Base-by-base conservation (phyloP, 2,329 filamentous ascomycete species). In the Dendrostoma leiphaemia region DNA sequence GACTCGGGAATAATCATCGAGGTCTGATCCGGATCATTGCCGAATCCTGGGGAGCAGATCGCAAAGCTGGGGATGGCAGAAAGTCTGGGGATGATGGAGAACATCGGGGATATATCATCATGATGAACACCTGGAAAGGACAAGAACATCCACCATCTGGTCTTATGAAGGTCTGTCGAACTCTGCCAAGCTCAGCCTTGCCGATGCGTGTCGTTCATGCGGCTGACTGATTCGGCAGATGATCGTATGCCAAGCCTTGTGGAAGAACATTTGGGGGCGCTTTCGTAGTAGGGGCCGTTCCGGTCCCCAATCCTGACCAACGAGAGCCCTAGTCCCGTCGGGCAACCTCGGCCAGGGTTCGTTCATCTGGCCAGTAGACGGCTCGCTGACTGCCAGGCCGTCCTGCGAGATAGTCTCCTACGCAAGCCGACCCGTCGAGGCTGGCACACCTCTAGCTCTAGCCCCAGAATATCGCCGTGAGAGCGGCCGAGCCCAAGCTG, bases 381-480 rank as follows among this genome's bases (percentile, higher is more conserved):
- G n/a, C 23, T 9, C 9, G 23, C 23, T 32, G 17, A n/a, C 12
- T 44, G 17, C 34, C 51, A 13, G 29, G 29, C 49, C 37, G 24
- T 23, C 45, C 51, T 38, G 51, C 28, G 24, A 17, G n/a, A n/a
- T n/a, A n/a, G 6, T 26, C 21, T 24, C 21, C 38, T 15, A 41
- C 23, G 21, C 38, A 41, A 21, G 26, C 4, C 31, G 31, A 21
- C 12, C 29, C 6, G 17, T 46, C 10, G 29, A 46, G 19, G 24
- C 5, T 9, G 29, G 21, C 21, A 13, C 6, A 49, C 17, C 10
- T 32, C 35, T 7, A 41, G 19, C 19, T 47, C n/a, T 26, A 21
- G 49, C 31, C 38, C 49, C 54, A 56, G 45, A 56, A 56, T 56
- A 56, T 48, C 54, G 47, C 54, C 54, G 54, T 29, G 45, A 56